Evolutionary conservation across 495 filamentous ascomycete species (phyloP).

Genomic region (Podospora tetraspora): DNA sequence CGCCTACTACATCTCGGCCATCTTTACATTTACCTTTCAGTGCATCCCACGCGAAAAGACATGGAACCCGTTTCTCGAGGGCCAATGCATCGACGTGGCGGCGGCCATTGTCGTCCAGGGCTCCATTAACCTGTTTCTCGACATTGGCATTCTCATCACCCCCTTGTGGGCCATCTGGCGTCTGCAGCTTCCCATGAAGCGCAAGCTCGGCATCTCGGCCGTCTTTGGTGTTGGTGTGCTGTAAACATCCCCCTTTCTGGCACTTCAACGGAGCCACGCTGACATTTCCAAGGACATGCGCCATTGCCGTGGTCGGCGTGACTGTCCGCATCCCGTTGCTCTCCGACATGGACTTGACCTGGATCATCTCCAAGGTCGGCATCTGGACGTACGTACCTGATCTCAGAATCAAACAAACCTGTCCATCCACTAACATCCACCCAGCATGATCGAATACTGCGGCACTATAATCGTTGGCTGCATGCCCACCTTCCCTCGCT

Average conservation of each 20-base stretch:
- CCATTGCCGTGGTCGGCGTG: constrained; percentile 26
- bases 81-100: constrained; percentile 27
- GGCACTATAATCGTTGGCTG: constrained; percentile 31
- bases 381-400: constrained; percentile 24
- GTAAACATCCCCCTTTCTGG: constrained; percentile 13
- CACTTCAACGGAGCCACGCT: neutral
- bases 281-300: constrained; percentile 21
- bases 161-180: constrained; percentile 29
- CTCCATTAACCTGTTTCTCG: constrained; percentile 28
- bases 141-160: constrained; percentile 27
- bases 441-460: constrained; percentile 31
- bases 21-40: constrained; percentile 29
- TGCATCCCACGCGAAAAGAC: constrained; percentile 26
- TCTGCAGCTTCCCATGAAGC: constrained; percentile 27
- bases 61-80: constrained; percentile 23
- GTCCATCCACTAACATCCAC: neutral
- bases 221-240: constrained; percentile 31
- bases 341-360: constrained; percentile 24
- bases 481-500: constrained; percentile 30
- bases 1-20: constrained; percentile 21
- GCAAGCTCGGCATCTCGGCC: constrained; percentile 30
- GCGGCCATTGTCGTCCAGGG: constrained; percentile 19
- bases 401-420: neutral
- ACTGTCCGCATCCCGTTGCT: constrained; percentile 25
- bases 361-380: constrained; percentile 28